Conservation (phyloP, 2,329 filamentous ascomycete species). For the Aspergillus fructus region DNA sequence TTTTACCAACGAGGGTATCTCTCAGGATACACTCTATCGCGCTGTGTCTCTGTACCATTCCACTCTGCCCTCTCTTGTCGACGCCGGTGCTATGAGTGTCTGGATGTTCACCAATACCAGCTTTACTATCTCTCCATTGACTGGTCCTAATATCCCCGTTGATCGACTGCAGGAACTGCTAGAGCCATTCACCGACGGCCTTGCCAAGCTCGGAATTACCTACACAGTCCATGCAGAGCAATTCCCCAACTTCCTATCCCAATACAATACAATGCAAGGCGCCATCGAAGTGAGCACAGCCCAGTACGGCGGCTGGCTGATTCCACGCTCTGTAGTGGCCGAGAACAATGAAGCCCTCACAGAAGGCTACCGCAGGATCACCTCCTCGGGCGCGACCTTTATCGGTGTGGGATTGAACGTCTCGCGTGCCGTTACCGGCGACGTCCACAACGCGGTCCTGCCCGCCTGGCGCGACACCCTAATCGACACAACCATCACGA, state of each 20-base stretch:
- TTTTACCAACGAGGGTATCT: constrained; percentile 37
- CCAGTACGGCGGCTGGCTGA: constrained; percentile 35
- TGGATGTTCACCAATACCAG: constrained; percentile 55
- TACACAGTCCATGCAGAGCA: constrained; percentile 30
- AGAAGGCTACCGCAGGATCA: constrained; percentile 5
- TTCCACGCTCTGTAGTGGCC: constrained; percentile 22
- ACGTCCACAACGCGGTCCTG: constrained; percentile 46
- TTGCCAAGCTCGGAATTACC: constrained; percentile 38
- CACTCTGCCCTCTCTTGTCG: constrained; percentile 51
- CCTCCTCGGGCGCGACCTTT: neutral
- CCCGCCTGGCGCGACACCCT: constrained; percentile 47
- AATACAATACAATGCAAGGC: constrained; percentile 33
- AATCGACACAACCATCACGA: constrained; percentile 37
- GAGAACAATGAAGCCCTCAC: constrained; percentile 4
- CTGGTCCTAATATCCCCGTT: constrained; percentile 48
- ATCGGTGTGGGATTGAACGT: constrained; percentile 31
- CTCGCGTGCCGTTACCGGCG: constrained; percentile 31
- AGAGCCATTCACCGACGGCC: constrained; percentile 43
- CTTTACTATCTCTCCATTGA: constrained; percentile 47
- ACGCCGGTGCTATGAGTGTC: constrained; percentile 51
- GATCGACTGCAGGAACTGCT: constrained; percentile 47
- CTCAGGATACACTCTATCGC: constrained; percentile 50
- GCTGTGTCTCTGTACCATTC: constrained; percentile 51
- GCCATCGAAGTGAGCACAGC: constrained; percentile 40
- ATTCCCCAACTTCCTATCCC: constrained; percentile 32